phyloP scores from a whole-genome alignment of 257 asterid species.

The Anisodus tanguticus region DNA sequence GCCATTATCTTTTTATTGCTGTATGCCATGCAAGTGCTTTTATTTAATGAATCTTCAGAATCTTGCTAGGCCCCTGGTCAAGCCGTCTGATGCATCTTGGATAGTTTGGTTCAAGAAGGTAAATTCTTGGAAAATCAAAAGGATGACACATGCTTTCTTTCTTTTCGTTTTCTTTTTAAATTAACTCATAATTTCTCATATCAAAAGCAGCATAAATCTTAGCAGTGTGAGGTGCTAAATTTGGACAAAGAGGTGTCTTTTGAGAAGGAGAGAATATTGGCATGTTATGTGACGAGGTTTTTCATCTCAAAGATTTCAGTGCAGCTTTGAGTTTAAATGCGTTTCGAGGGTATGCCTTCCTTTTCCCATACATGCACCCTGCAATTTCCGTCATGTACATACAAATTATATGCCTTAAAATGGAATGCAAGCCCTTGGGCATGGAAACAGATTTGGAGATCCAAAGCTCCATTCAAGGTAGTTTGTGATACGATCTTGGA shows the following conservation, averaged over 20 bases:
- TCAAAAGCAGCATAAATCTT: constrained; percentile 4
- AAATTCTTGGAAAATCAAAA: not conserved
- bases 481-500: not conserved
- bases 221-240: not conserved
- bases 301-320: not conserved
- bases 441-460: not conserved
- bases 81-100: not conserved
- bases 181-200: not conserved
- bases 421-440: not conserved
- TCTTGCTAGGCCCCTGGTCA: not conserved
- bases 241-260: not conserved
- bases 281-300: not conserved
- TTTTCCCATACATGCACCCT: not conserved
- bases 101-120: constrained; percentile 9
- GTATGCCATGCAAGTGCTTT: constrained; percentile 12
- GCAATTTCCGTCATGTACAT: not conserved
- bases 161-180: not conserved
- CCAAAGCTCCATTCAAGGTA: not conserved
- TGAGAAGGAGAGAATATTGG: not conserved
- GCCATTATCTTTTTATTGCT: not conserved
- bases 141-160: not conserved
- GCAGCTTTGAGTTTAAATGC: not conserved
- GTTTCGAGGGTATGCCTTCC: not conserved
- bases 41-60: not conserved
- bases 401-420: not conserved